Percentiles rank a stretch among this genome's conserved stretches.
Evolutionary conservation across 495 filamentous ascomycete genomes (phyloP).

Genomic region (Talaromyces adpressus): DNA sequence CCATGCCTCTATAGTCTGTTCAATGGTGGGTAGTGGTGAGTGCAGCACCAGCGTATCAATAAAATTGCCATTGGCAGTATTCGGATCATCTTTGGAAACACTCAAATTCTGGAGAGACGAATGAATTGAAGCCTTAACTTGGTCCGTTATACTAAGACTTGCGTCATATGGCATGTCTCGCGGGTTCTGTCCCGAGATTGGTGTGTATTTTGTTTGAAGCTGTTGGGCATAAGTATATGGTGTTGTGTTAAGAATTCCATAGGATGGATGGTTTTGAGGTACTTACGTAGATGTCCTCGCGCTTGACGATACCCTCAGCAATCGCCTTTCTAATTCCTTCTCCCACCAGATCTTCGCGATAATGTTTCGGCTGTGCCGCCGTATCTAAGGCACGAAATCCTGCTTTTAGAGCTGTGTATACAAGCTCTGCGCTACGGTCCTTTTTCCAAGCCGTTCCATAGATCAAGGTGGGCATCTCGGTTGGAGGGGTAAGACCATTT

Average conservation of each 20-base stretch:
- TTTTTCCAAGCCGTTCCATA: slow-evolving; percentile 93
- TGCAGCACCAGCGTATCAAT: slow-evolving; percentile 71
- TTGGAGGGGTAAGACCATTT: not conserved
- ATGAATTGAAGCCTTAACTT: slow-evolving; percentile 58
- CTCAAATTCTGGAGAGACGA: slow-evolving; percentile 64
- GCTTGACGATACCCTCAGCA: slow-evolving; percentile 45
- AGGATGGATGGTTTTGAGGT: not conserved
- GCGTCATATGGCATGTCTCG: slow-evolving; percentile 53
- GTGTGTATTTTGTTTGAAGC: slow-evolving; percentile 80
- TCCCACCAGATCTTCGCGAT: slow-evolving; percentile 66
- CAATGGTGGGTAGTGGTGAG: slow-evolving; percentile 51
- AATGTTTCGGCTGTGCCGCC: slow-evolving; percentile 73
- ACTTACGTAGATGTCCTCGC: slow-evolving; percentile 56
- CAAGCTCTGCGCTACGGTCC: slow-evolving; percentile 56
- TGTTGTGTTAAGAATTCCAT: not conserved
- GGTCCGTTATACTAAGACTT: slow-evolving; percentile 43
- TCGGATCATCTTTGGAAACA: slow-evolving; percentile 17
- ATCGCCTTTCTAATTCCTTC: slow-evolving; percentile 55
- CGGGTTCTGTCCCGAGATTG: slow-evolving; percentile 51
- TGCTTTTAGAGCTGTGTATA: slow-evolving; percentile 58
- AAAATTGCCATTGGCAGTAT: slow-evolving; percentile 34
- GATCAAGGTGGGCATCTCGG: slow-evolving; percentile 48
- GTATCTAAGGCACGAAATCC: slow-evolving; percentile 76
- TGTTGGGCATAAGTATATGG: slow-evolving; percentile 15
- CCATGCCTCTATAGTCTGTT: slow-evolving; percentile 61